Percentiles rank a stretch among this genome's conserved stretches.
Evolutionary conservation across 2,329 filamentous ascomycete species (phyloP).

Genomic region (Drechslerella coelobrocha): DNA sequence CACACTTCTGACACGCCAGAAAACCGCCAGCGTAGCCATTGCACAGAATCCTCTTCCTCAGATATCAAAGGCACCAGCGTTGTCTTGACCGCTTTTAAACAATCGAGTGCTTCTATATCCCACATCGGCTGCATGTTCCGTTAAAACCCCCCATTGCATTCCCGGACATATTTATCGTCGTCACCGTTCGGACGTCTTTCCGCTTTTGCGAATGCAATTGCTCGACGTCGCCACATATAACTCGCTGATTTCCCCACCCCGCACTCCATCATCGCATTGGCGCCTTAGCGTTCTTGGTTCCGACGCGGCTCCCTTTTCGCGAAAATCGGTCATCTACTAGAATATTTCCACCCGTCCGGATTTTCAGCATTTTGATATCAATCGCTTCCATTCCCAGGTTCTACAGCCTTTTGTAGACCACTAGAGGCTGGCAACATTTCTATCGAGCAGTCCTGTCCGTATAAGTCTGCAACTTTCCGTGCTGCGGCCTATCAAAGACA

Average conservation of each 20-base stretch:
- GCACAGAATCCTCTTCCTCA: neutral
- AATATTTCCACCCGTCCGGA: neutral
- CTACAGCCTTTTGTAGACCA: neutral
- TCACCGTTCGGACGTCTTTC: neutral
- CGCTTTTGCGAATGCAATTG: neutral
- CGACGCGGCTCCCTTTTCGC: conserved; percentile 1
- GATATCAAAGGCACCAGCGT: too few species aligned
- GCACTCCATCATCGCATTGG: neutral
- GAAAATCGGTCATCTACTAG: neutral
- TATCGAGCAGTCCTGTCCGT: neutral
- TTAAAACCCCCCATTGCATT: neutral
- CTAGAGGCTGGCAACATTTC: too few species aligned
- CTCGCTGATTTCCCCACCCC: neutral
- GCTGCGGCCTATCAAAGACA: conserved; percentile 5
- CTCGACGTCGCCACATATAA: neutral
- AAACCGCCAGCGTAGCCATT: neutral
- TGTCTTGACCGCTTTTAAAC: neutral
- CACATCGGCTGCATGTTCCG: neutral
- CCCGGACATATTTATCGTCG: neutral
- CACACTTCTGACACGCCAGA: neutral
- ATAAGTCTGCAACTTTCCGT: neutral
- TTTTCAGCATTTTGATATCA: neutral
- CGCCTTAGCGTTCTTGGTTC: neutral
- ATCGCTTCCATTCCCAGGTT: neutral
- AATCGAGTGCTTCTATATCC: neutral